phyloP scores from a whole-genome alignment of 805 yeast genomes.

The Candida loeiensis region DNA sequence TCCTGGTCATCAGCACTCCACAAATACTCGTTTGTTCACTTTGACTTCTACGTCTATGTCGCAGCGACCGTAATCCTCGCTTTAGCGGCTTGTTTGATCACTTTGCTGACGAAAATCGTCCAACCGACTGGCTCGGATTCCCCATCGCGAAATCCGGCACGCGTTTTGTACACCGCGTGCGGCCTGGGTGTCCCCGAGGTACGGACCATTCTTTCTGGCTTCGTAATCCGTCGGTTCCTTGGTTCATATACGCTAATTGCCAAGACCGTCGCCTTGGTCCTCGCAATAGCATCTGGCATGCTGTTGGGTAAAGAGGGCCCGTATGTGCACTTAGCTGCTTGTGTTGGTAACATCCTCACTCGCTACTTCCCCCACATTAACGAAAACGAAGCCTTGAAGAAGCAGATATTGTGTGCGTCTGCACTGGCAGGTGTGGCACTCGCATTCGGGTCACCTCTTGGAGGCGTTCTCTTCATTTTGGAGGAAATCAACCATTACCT shows the following conservation, averaged over 20 bases:
- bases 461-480: conserved; percentile 54
- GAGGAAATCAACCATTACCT: conserved; percentile 57
- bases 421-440: conserved; percentile 59
- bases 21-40: conserved; percentile 7
- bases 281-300: conserved; percentile 57
- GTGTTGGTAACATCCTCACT: conserved; percentile 53
- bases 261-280: conserved; percentile 46
- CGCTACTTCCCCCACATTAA: conserved; percentile 45
- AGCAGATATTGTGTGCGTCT: conserved; percentile 54
- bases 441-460: conserved; percentile 59
- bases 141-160: conserved; percentile 1
- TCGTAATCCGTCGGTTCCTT: conserved; percentile 49
- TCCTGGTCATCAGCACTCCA: conserved; percentile 39
- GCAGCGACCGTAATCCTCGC: conserved; percentile 42
- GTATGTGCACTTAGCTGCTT: conserved; percentile 55
- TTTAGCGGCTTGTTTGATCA: conserved; percentile 39
- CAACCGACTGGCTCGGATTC: background rate
- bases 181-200: conserved; percentile 66
- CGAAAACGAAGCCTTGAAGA: conserved; percentile 46
- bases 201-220: conserved; percentile 56
- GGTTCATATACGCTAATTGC: conserved; percentile 50
- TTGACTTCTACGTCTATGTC: conserved; percentile 36
- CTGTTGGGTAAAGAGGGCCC: conserved; percentile 62
- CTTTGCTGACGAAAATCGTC: conserved; percentile 44
- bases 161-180: conserved; percentile 46